Evolutionary conservation across 2,329 filamentous ascomycete genomes (phyloP).

Genomic region (Monilinia laxa): DNA sequence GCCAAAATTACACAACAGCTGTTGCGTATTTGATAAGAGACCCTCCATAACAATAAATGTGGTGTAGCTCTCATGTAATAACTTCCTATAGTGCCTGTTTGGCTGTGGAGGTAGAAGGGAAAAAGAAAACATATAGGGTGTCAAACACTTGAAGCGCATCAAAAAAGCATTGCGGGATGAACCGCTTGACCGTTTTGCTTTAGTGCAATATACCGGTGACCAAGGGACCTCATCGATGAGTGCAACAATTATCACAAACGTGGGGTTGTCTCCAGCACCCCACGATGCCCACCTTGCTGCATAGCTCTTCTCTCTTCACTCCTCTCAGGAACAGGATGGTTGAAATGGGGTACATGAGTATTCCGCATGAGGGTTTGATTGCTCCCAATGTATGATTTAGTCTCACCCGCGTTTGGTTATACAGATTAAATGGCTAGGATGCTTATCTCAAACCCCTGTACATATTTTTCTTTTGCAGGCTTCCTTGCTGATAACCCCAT

Average conservation of each 20-base stretch:
- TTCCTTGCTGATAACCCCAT: slow-evolving; percentile 15
- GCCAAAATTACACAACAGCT: neutral
- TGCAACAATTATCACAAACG: slow-evolving; percentile 5
- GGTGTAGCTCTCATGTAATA: neutral
- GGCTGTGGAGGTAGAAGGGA: neutral
- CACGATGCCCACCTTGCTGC: slow-evolving; percentile 5
- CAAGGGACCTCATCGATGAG: neutral
- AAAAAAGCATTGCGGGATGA: slow-evolving; percentile 3
- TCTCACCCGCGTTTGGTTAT: slow-evolving; percentile 19
- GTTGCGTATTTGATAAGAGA: slow-evolving; percentile 1
- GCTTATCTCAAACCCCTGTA: slow-evolving; percentile 21
- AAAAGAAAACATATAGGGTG: neutral
- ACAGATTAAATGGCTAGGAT: slow-evolving; percentile 11
- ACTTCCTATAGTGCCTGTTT: neutral
- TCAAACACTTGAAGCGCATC: neutral
- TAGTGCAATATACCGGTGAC: neutral
- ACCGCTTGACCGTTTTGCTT: slow-evolving; percentile 16
- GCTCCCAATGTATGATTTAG: slow-evolving; percentile 5
- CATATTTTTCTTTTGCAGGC: slow-evolving; percentile 15
- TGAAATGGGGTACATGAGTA: neutral
- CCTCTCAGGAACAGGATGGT: slow-evolving; percentile 2
- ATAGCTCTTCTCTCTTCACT: slow-evolving; percentile 5
- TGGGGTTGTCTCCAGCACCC: slow-evolving; percentile 10
- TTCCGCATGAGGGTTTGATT: slow-evolving; percentile 9
- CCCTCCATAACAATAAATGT: neutral